Base-by-base conservation (phyloP, 768 basidiomycete species). In the Dacryopinax spathularia region DNA sequence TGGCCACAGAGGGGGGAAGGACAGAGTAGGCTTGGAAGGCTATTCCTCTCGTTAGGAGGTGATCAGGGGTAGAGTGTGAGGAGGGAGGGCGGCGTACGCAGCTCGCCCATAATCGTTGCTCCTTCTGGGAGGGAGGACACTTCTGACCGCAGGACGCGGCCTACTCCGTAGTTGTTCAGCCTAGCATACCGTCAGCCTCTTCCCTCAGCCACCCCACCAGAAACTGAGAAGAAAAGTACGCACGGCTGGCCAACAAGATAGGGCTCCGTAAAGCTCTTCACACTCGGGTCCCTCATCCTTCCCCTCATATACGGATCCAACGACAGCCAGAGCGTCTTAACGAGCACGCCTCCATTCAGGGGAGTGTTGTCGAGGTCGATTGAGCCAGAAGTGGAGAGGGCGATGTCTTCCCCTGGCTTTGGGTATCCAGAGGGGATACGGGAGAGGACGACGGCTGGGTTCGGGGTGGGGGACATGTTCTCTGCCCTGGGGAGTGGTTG, bases 321-420 rank as follows among this genome's bases (percentile, higher is more conserved):
- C 18, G 77, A 77, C 18, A 82, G 66, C 4, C 74, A 75, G 18
- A 84, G 75, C 0, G 76, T 76, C 70, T 84, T 84, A 67, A 82
- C 44, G 9, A 85, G 68, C 62, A 82, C 68, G 0, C 80, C 79
- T 0, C 80, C 79, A n/a, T 80, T 70, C 41, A 82, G 69, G 1
- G 76, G 70, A 0, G 76, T 76, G 33, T 68, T 77, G 18, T 81
- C 79, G 20, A 78, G 67, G 66, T 84, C 83, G 67, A 85, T 83
- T 0, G 73, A 77, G 62, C 77, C 68, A 0, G 72, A 75, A 2
- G 64, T 71, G 63, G 83, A 80, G 64, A 80, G 76, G 0, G 77
- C 68, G 1, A 77, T 76, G 5, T 79, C 80, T 66, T 79, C 74
- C 16, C 80, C 80, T 3, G 69, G 65, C 16, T 64, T 36, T 0